phyloP scores from a whole-genome alignment of 257 asterid species.

The Petunia secreta region DNA sequence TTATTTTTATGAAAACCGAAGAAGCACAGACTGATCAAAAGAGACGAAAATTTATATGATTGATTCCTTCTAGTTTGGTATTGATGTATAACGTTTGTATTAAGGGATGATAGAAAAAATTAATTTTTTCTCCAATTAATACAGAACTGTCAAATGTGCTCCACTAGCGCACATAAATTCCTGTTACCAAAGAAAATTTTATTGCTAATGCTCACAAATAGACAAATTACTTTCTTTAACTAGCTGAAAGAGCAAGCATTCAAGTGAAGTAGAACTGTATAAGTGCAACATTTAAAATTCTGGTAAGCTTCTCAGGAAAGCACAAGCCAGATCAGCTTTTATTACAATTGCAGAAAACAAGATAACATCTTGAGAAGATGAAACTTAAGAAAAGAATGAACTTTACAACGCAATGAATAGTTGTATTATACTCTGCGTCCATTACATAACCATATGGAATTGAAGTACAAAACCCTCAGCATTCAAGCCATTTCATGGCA shows the following conservation, averaged over 20 bases:
- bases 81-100: not conserved
- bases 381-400: not conserved
- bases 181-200: not conserved
- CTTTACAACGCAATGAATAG: not conserved
- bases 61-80: not conserved
- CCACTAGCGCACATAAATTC: too few relatives aligned
- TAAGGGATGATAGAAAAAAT: not conserved
- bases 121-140: not conserved
- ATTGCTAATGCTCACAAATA: not conserved
- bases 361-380: not conserved
- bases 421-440: not conserved
- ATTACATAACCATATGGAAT: not conserved
- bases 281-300: not conserved
- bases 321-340: not conserved
- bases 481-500: conserved; percentile 6
- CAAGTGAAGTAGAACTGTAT: not conserved
- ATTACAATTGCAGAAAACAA: conserved; percentile 2
- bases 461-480: not conserved
- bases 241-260: not conserved
- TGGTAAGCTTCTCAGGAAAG: not conserved
- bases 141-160: not conserved
- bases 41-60: not conserved
- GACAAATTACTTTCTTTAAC: not conserved
- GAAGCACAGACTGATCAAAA: not conserved
- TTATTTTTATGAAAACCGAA: not conserved